Base-by-base conservation (phyloP, 2,329 filamentous ascomycete genomes). In the Fusarium succisae region DNA sequence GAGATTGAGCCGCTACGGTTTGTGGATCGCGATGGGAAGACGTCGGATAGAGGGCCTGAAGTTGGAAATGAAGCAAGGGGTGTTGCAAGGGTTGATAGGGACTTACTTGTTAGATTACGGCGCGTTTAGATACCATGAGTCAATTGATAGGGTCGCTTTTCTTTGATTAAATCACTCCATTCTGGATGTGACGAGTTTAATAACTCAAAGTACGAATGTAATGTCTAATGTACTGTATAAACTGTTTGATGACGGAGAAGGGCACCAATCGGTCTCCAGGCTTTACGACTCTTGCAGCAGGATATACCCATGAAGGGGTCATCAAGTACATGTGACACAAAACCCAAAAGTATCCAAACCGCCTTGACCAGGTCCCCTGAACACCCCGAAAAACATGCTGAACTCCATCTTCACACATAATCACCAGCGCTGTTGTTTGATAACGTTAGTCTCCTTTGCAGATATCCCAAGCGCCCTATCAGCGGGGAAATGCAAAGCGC, bases 51-150 rank as follows among this genome's bases (percentile, higher is more conserved):
- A 47, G 75, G 75, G 15, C 75, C 75, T 24, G 70, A 76, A 13
- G 74, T 77, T 43, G 75, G 75, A 1, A 70, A 65, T 50, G 75
- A 76, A 43, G 73, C 73, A 5, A 76, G 75, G 44, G 75, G 75
- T n/a, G 75, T 75, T 47, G 75, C 73, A 24, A 60, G 75, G 48
- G 63, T 77, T 28, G 75, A 77, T 57, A 74, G 74, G 20, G 75
- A 77, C 39, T 59, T 76, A 20, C 30, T 64, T n/a, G 75, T 77
- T 11, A 71, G 56, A 30, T 51, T 77, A 65, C 58, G 51, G 57
- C 66, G 73, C 8, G 18, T 55, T 38, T 54, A 54, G 35, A 54
- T 54, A 54, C 51, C 51, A 38, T 9, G 20, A 22, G 14, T n/a
- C 24, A 26, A 26, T 54, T 38, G 2, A 1, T 26, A 22, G n/a